These are phyloP conservation scores for Carex scoparia DNA, from an alignment of 176 grass and related monocot genomes.

Conservation along the genomic window DNA sequence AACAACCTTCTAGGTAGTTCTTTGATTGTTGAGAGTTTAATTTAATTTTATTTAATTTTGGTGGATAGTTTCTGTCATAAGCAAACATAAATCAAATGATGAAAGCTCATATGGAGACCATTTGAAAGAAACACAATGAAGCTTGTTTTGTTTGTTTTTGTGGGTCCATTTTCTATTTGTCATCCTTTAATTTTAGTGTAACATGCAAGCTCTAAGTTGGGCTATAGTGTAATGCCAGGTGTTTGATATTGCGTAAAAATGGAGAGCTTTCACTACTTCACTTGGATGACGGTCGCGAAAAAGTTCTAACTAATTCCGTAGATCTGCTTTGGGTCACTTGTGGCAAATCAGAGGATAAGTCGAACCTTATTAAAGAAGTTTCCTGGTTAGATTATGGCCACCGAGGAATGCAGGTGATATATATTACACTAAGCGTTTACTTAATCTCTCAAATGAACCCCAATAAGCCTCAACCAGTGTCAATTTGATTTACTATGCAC, in stretches of 20 bases:
- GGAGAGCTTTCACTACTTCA: conserved; percentile 93
- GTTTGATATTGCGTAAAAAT: conserved; percentile 84
- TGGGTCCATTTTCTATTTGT: not conserved
- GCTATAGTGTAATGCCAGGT: conserved; percentile 54
- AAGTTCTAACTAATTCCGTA: conserved; percentile 78
- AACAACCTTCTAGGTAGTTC: conserved; percentile 83
- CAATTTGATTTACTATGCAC: conserved; percentile 22
- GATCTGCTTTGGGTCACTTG: conserved; percentile 96
- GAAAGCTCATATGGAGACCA: not conserved
- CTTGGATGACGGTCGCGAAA: conserved; percentile 93
- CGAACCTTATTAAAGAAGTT: conserved; percentile 96
- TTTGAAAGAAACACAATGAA: not conserved
- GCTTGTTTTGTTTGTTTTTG: not conserved
- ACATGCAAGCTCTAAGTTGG: conserved; percentile 24
- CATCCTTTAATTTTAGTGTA: not conserved
- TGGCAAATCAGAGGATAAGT: conserved; percentile 77
- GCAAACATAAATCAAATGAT: not conserved
- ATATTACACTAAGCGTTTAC: not conserved
- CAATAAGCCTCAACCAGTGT: not conserved
- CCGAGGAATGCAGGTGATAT: conserved; percentile 86
- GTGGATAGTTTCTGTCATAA: not conserved
- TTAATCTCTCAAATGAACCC: not conserved
- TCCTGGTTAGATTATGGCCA: conserved; percentile 99
- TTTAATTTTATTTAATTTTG: not conserved
- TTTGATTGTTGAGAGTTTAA: conserved; percentile 22